Base-by-base conservation (phyloP, 2,329 filamentous ascomycete species). In the Alternaria tenuissima region DNA sequence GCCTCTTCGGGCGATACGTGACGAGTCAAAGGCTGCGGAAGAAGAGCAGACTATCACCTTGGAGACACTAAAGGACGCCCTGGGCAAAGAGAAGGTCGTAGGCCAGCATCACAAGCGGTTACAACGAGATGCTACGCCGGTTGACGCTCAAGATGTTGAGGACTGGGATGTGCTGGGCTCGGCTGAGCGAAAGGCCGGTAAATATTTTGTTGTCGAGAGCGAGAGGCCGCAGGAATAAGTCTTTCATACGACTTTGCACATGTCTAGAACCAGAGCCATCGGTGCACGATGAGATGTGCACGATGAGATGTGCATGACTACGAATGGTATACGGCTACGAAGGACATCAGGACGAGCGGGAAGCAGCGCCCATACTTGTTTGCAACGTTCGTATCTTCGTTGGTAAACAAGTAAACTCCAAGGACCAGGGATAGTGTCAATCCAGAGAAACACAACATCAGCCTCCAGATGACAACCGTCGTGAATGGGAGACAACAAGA, bases 141-240 rank as follows among this genome's bases (percentile, higher is more conserved):
- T 71, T 7, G 67, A 78, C 38, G 75, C 73, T 4, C 70, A 79
- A 4, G 81, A 83, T 14, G 83, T 80, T 1, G 88, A 90, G 79
- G 81, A 87, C 62, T 94, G 92, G 87, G 85, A 95, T 80, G 88
- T 90, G 0, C 76, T 95, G 48, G 84, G 83, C 1, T 85, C 85
- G 55, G 91, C 92, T 0, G 82, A 85, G 16, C 87, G 85, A 70
- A 92, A 83, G 55, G 85, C 85, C 5, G 91, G 91, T 14, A 87
- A 85, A 65, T 96, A 89, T 71, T 94, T 96, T 68, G 88, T 94
- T 7, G 92, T 95, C 2, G 87, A 92, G 64, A 89, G 86, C 66
- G 84, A 83, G 34, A 85, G 83, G 55, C 64, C 72, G 7, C 68
- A 69, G 24, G 73, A 76, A 53, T 76, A 59, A 8, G 7, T 20